phyloP scores from a whole-genome alignment of 495 filamentous ascomycete genomes.

The Lichenothelia convexa region DNA sequence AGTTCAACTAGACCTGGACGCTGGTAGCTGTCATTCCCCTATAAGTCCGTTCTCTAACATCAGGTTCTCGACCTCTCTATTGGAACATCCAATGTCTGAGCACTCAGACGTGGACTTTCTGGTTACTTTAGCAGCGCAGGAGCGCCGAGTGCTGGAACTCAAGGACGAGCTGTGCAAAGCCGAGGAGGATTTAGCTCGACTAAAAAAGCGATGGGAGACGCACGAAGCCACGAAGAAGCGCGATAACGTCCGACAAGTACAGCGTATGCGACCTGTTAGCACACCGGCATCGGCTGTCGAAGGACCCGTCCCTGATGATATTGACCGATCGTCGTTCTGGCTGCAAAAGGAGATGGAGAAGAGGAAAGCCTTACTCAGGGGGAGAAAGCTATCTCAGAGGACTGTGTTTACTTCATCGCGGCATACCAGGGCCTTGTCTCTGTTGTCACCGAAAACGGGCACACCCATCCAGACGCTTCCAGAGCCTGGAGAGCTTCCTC shows the following conservation, averaged over 20 bases:
- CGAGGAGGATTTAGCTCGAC: constrained; percentile 51
- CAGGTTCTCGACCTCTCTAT: too few species aligned
- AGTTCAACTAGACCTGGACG: too few species aligned
- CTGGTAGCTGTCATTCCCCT: too few species aligned
- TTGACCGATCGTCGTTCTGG: constrained; percentile 21
- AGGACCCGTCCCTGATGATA: constrained; percentile 14
- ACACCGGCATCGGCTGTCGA: constrained; percentile 5
- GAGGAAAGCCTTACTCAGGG: constrained; percentile 35
- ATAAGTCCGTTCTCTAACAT: too few species aligned
- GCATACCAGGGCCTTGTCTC: constrained; percentile 63
- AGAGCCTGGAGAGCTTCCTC: too few species aligned
- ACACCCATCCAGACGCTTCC: constrained; percentile 6
- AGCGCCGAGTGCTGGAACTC: constrained; percentile 80
- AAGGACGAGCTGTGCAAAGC: constrained; percentile 71
- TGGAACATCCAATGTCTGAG: too few species aligned
- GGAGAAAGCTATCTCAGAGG: constrained; percentile 24
- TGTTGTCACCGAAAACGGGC: constrained; percentile 50
- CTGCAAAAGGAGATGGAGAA: constrained; percentile 37
- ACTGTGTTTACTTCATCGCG: constrained; percentile 51
- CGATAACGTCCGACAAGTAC: constrained; percentile 38
- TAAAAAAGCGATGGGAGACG: constrained; percentile 68
- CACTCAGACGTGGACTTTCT: too few species aligned
- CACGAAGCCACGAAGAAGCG: constrained; percentile 67
- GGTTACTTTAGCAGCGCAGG: constrained; percentile 76
- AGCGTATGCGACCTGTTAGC: constrained; percentile 39